These are phyloP conservation scores for Ustulina deusta DNA, from an alignment of 2,329 filamentous ascomycete species.

Conservation along the genomic window DNA sequence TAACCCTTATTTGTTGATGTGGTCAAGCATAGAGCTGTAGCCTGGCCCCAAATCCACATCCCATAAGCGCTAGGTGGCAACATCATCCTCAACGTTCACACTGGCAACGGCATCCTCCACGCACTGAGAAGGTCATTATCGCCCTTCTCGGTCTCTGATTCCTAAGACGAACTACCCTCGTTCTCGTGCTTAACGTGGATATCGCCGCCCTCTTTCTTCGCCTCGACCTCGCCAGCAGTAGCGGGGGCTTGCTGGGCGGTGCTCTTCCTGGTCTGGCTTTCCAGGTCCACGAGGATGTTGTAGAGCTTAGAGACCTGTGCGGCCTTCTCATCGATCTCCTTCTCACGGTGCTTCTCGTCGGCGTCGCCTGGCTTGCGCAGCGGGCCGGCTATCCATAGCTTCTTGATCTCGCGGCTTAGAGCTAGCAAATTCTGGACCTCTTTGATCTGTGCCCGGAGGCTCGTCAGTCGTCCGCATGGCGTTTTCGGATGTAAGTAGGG, in stretches of 20 bases:
- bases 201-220: slow-evolving; percentile 9
- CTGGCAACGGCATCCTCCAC: not conserved
- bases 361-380: slow-evolving; percentile 59
- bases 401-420: slow-evolving; percentile 62
- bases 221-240: slow-evolving; percentile 11
- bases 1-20: not conserved
- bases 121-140: no score
- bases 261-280: slow-evolving; percentile 36
- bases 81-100: not conserved
- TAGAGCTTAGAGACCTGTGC: slow-evolving; percentile 52
- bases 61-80: not conserved
- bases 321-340: slow-evolving; percentile 54
- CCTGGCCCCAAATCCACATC: not conserved
- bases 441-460: slow-evolving; percentile 50
- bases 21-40: not conserved
- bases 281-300: slow-evolving; percentile 47
- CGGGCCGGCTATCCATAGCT: slow-evolving; percentile 63
- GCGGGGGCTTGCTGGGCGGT: slow-evolving; percentile 8
- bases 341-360: slow-evolving; percentile 51
- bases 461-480: slow-evolving; percentile 8
- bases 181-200: slow-evolving; percentile 13
- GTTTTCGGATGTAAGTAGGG: not conserved
- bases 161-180: not conserved
- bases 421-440: slow-evolving; percentile 59
- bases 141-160: not conserved